phyloP scores from a whole-genome alignment of 2,329 filamentous ascomycete species.

The Amauroascus niger region DNA sequence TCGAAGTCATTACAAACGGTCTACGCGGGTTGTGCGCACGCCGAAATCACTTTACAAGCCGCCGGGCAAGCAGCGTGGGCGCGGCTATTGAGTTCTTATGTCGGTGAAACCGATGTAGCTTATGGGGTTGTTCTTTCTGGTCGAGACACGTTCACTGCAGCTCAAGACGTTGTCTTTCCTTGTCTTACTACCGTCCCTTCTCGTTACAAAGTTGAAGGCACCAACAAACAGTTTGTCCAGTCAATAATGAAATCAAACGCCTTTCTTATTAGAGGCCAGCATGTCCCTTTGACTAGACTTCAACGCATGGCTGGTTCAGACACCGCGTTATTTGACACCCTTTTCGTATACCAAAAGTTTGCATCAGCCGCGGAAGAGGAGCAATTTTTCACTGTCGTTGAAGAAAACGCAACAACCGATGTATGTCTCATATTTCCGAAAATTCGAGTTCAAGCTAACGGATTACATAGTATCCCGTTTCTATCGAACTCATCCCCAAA shows the following conservation, averaged over 20 bases:
- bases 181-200: slow-evolving; percentile 76
- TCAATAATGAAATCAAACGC: slow-evolving; percentile 58
- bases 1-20: slow-evolving; percentile 39
- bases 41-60: slow-evolving; percentile 65
- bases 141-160: slow-evolving; percentile 50
- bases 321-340: slow-evolving; percentile 65
- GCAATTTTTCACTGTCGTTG: slow-evolving; percentile 49
- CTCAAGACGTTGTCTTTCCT: slow-evolving; percentile 57
- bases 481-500: slow-evolving; percentile 63
- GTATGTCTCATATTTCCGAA: slow-evolving; percentile 24
- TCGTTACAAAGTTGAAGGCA: slow-evolving; percentile 45
- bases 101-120: slow-evolving; percentile 61
- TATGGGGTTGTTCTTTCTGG: slow-evolving; percentile 78
- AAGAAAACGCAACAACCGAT: slow-evolving; percentile 62
- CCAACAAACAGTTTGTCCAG: slow-evolving; percentile 49
- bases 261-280: slow-evolving; percentile 58
- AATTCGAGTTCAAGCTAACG: slow-evolving; percentile 12
- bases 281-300: slow-evolving; percentile 59
- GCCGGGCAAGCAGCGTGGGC: slow-evolving; percentile 71
- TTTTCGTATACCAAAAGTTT: slow-evolving; percentile 71
- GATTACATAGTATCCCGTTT: slow-evolving; percentile 54
- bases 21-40: slow-evolving; percentile 45
- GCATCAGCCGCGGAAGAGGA: slow-evolving; percentile 19
- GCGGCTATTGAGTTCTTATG: slow-evolving; percentile 62
- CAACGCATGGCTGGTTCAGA: slow-evolving; percentile 61